A percentile compares a stretch with the other conserved stretches of the same genome.
phyloP scores from a whole-genome alignment of 2,329 filamentous ascomycete genomes.

The Alternaria solani region DNA sequence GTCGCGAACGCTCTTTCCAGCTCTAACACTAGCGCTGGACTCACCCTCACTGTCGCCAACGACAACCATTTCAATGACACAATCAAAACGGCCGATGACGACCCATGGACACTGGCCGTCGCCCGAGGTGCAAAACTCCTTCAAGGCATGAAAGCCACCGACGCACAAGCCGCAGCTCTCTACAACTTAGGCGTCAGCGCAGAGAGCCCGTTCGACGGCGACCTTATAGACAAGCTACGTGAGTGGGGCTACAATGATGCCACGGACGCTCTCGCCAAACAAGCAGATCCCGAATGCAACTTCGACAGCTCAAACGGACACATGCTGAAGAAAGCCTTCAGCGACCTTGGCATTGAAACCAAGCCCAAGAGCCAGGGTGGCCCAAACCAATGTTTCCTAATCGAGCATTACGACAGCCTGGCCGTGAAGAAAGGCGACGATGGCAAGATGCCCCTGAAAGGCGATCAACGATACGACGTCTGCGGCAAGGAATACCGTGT shows the following conservation, averaged over 20 bases:
- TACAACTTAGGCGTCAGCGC: slow-evolving; percentile 12
- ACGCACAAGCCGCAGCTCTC: slow-evolving; percentile 15
- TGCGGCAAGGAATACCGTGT: slow-evolving; percentile 21
- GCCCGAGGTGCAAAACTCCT: slow-evolving; percentile 20
- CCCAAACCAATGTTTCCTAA: slow-evolving; percentile 23
- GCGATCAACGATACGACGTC: slow-evolving; percentile 24
- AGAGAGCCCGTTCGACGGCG: slow-evolving; percentile 16
- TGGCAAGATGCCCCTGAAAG: not conserved
- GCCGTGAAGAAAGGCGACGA: slow-evolving; percentile 11
- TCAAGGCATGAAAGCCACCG: slow-evolving; percentile 20
- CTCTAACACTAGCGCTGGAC: too few species aligned
- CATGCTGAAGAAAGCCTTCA: slow-evolving; percentile 12
- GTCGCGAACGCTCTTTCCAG: not conserved
- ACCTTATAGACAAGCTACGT: slow-evolving; percentile 10
- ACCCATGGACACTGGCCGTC: slow-evolving; percentile 11
- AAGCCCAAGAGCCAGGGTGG: slow-evolving; percentile 18
- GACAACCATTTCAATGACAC: not conserved
- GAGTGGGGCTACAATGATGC: slow-evolving; percentile 26
- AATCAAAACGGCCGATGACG: not conserved
- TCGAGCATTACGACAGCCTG: slow-evolving; percentile 22
- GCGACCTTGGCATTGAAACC: slow-evolving; percentile 13
- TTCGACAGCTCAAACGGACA: slow-evolving; percentile 13
- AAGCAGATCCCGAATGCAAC: slow-evolving; percentile 16
- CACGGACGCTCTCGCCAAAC: slow-evolving; percentile 6
- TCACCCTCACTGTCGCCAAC: not conserved